phyloP scores from a whole-genome alignment of 495 filamentous ascomycete species.

The Beverwykella pulmonaria region DNA sequence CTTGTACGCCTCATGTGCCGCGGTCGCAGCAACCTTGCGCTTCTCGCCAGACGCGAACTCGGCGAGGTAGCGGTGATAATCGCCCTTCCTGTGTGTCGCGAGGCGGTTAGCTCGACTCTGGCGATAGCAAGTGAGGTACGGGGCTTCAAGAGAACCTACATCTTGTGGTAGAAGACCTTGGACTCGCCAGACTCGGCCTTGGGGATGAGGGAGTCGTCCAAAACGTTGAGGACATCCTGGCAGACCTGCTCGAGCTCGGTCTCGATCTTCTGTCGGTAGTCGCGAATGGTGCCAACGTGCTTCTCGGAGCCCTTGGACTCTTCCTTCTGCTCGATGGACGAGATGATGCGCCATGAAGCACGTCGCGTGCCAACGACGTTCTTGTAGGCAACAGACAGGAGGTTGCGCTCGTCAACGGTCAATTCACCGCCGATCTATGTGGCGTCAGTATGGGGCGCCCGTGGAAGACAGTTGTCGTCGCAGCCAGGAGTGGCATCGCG shows the following conservation, averaged over 20 bases:
- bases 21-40: conserved; percentile 92
- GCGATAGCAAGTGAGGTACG: not conserved
- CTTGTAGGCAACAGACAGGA: conserved; percentile 99
- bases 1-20: conserved; percentile 98
- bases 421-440: conserved; percentile 86
- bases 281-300: conserved; percentile 92
- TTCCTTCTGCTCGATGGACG: conserved; percentile 99
- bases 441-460: conserved; percentile 18
- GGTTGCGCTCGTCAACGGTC: conserved; percentile 97
- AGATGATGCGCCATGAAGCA: conserved; percentile 99
- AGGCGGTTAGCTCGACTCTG: conserved; percentile 19
- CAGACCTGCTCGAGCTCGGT: conserved; percentile 96
- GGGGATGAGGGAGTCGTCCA: conserved; percentile 94
- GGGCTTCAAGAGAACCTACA: conserved; percentile 62
- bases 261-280: conserved; percentile 99
- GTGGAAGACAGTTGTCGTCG: not conserved
- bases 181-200: conserved; percentile 98
- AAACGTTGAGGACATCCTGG: conserved; percentile 95
- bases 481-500: conserved; percentile 9
- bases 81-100: conserved; percentile 79
- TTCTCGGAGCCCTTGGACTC: conserved; percentile 98
- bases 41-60: conserved; percentile 98
- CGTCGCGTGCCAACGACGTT: conserved; percentile 98
- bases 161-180: conserved; percentile 99
- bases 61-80: conserved; percentile 99